Base-by-base conservation (phyloP, 1,139 yeast species). In the Protomyces gravidus region DNA sequence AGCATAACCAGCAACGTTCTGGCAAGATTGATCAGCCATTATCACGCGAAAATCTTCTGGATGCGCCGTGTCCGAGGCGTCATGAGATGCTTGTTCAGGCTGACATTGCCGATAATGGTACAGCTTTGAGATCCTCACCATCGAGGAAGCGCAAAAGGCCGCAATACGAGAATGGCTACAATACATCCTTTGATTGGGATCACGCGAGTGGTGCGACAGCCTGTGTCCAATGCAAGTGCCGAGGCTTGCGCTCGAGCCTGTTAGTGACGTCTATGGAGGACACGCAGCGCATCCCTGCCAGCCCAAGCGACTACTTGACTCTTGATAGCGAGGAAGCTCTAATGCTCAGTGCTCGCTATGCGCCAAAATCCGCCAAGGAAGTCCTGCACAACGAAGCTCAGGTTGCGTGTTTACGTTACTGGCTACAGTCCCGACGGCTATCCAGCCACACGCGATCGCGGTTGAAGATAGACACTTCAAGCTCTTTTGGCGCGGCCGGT, bases 361-460 rank as follows among this genome's bases (percentile, higher is more conserved):
- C 59, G 15, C 59, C 59, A 32, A 26, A 17, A 13, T 39, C 28
- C 11, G 50, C 55, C 6, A 19, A 21, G 21, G 50, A 53, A n/a
- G 59, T 59, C 19, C 33, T 59, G 13, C 46, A 30, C 30, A 48
- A 50, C 5, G 62, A 45, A 17, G 3, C 28, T 7, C 60, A 52
- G 19, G 55, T 45, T 11, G 23, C 13, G 9, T 30, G 36, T 21
- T 30, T 59, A 23, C 33, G 46, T 3, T 59, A 47, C 28, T 59
- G 62, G 62, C 36, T 59, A 13, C 25, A 40, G 19, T 28, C 58
- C 9, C 45, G 61, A 6, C 51, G 53, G 6, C 36, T 53, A 7
- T 50, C 25, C 26, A 45, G 15, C 27, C 15, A 23, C 1, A 30
- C 17, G n/a, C 36, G 51, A 15, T 45, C 45, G 13, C 15, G 32